Evolutionary conservation across 2,329 filamentous ascomycete species (phyloP), one percentile per base, ranked within the genome.

Genomic region (Herpotrichia juniperi): DNA sequence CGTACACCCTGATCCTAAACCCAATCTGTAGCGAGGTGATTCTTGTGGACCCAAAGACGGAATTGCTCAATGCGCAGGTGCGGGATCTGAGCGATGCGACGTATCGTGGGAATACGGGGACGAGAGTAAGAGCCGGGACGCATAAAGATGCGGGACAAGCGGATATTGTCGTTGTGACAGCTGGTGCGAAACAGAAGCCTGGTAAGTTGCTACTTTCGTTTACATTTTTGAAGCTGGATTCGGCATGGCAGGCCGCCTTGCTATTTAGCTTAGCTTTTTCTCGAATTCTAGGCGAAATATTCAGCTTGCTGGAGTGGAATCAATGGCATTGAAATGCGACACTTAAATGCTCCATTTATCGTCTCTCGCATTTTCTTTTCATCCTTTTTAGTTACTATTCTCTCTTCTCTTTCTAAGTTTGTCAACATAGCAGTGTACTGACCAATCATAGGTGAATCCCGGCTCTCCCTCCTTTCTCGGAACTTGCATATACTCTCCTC

Each of bases 111-210:
- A 74, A 75, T 24, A 76, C 72, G 32, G 67, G 68, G 17, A 79
- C 77, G 4, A 74, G 71, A 28, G 75, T 82, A 3, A 73, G 76
- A 24, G 74, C 74, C 1, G 81, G 76, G 16, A 75, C 71, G 17
- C 72, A 77, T 46, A 69, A 69, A 19, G 81, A 84, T 57, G 81
- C 81, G 1, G 73, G 76, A n/a, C 77, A 81, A 61, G 78, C 79
- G 40, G 81, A 84, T 59, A 78, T 84, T 25, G 74, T 84, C 6
- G 75, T 84, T 42, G 78, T 84, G 44, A 82, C 81, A 0, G 80
- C 81, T 0, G 82, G 81, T 28, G 79, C 80, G n/a, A 83, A 79
- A 61, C 77, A 80, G 65, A 76, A 76, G 56, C 59, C 67, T 51
- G 73, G 76, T 71, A 68, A 43, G 53, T 47, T 22, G 14, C 12